phyloP scores from a whole-genome alignment of 1,284 basidiomycete genomes.

The Sutorius eximius region DNA sequence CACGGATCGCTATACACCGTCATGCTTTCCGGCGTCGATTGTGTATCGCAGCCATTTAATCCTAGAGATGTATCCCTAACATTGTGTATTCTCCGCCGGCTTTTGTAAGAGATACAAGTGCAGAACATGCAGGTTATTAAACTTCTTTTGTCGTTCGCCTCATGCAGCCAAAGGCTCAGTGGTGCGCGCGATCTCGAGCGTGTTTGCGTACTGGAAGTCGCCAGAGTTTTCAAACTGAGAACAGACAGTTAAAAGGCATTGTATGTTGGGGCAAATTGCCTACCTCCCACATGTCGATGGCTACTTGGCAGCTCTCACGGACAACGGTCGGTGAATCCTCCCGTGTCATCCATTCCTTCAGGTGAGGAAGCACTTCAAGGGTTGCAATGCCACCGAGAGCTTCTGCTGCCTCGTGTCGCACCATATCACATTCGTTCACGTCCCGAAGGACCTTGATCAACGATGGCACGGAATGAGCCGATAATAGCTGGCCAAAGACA shows the following conservation, averaged over 20 bases:
- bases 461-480: conserved; percentile 84
- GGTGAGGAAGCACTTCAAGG: conserved; percentile 83
- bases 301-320: conserved; percentile 93
- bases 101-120: background rate
- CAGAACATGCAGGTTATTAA: background rate
- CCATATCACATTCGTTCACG: conserved; percentile 88
- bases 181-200: conserved; percentile 34
- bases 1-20: background rate
- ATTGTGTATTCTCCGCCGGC: background rate
- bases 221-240: conserved; percentile 84
- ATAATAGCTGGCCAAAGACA: conserved; percentile 95
- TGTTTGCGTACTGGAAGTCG: conserved; percentile 84
- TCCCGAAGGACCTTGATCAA: conserved; percentile 80
- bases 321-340: conserved; percentile 87
- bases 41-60: background rate
- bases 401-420: conserved; percentile 98
- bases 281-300: conserved; percentile 97
- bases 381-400: conserved; percentile 96
- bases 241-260: conserved; percentile 2
- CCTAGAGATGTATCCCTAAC: background rate
- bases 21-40: background rate
- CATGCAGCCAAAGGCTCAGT: conserved; percentile 17
- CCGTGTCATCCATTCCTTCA: conserved; percentile 83
- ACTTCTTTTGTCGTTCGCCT: background rate
- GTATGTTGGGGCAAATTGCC: conserved; percentile 20